Conservation (phyloP, 73 alveolate species). For the Paramecium caudatum region DNA sequence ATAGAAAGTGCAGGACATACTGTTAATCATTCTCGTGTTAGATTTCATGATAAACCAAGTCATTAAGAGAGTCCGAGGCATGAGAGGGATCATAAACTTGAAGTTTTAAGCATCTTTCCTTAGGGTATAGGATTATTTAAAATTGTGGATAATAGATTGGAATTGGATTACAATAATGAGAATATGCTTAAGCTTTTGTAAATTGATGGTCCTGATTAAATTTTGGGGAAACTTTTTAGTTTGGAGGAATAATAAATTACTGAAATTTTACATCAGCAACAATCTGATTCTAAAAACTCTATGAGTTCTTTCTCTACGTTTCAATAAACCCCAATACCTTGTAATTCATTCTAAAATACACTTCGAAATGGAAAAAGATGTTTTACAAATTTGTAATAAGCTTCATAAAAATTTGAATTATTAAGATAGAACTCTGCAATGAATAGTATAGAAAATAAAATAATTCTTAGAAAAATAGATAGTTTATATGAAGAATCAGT, state of each 20-base stretch:
- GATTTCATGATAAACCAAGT: background rate
- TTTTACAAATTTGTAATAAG: background rate
- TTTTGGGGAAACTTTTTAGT: background rate
- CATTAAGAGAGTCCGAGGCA: background rate
- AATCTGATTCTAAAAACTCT: slow-evolving; percentile 10
- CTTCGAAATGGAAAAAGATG: background rate
- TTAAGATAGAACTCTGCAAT: background rate
- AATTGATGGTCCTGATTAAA: background rate
- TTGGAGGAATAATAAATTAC: slow-evolving; percentile 6
- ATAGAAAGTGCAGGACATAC: slow-evolving; percentile 43
- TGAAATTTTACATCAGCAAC: background rate
- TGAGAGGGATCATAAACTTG: slow-evolving; percentile 20
- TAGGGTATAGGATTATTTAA: slow-evolving; percentile 27
- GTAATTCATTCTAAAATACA: background rate
- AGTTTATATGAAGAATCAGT: background rate
- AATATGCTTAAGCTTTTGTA: slow-evolving; percentile 7
- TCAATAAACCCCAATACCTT: slow-evolving; percentile 30
- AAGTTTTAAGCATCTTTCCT: slow-evolving; percentile 25
- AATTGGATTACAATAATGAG: slow-evolving; percentile 22
- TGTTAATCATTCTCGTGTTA: background rate
- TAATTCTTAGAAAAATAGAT: background rate
- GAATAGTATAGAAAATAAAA: background rate
- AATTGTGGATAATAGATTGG: background rate
- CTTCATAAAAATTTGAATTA: background rate
- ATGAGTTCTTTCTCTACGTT: slow-evolving; percentile 50